Evolutionary conservation across 371 early-diverging fungal genomes (phyloP).

Genomic region (Mortierella sp.): DNA sequence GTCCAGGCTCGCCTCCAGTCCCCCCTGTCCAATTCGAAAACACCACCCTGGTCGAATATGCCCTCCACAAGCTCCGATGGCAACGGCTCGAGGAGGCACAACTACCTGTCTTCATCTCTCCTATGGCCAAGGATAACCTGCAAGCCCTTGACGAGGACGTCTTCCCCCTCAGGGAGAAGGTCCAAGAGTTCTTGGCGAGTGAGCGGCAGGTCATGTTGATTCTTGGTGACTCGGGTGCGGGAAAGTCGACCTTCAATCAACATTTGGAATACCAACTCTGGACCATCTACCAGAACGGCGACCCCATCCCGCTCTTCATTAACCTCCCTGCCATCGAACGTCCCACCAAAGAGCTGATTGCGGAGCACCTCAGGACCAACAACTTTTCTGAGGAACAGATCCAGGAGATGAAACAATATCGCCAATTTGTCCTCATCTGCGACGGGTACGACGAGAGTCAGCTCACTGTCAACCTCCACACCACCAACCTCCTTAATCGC

Average conservation of each 20-base stretch:
- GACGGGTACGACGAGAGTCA: conserved; percentile 23
- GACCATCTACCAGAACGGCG: not conserved
- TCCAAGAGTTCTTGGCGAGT: not conserved
- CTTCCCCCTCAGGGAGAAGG: not conserved
- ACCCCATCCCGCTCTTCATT: conserved; percentile 16
- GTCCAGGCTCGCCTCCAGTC: too few species aligned
- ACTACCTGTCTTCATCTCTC: not conserved
- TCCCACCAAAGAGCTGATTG: not conserved
- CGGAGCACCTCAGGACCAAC: not conserved
- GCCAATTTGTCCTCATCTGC: conserved; percentile 9
- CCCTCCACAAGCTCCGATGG: not conserved
- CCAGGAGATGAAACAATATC: not conserved
- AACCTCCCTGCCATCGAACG: not conserved
- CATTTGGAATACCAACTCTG: not conserved
- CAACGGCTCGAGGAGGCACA: conserved; percentile 3
- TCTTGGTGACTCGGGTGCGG: conserved; percentile 2
- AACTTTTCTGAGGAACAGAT: conserved; percentile 5
- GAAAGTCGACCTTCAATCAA: not conserved
- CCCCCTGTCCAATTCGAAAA: too few species aligned
- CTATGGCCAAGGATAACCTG: not conserved
- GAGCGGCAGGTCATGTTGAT: not conserved
- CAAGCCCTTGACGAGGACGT: not conserved
- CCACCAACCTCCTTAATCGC: not conserved
- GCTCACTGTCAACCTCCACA: not conserved
- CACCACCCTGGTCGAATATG: not conserved